Percentiles rank a stretch among this genome's conserved stretches.
phyloP scores from a whole-genome alignment of 2,329 filamentous ascomycete species.

The Lachnellula arida region DNA sequence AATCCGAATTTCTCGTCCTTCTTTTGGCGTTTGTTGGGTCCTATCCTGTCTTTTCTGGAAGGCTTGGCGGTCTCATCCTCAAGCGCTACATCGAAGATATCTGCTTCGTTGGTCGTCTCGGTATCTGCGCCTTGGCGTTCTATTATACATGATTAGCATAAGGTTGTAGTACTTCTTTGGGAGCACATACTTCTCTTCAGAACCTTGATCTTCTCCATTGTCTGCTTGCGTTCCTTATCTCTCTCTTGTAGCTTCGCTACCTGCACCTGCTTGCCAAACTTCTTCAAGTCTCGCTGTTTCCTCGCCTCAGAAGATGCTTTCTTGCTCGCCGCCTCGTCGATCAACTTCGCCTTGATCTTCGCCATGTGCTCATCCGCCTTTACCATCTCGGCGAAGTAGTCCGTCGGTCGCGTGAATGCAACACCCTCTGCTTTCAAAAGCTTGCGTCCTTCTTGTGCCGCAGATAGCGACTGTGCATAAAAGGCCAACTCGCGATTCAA shows the following conservation, averaged over 20 bases:
- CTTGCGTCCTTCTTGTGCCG: conserved; percentile 67
- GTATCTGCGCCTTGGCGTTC: conserved; percentile 74
- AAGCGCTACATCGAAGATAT: conserved; percentile 87
- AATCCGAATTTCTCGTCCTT: conserved; percentile 94
- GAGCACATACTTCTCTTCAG: conserved; percentile 83
- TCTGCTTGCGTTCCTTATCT: conserved; percentile 85
- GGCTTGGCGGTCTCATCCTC: conserved; percentile 48
- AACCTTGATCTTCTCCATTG: conserved; percentile 89
- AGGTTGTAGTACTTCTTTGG: conserved; percentile 13
- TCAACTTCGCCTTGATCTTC: conserved; percentile 86
- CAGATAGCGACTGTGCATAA: conserved; percentile 82
- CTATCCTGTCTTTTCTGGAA: conserved; percentile 37
- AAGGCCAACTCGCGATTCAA: conserved; percentile 88
- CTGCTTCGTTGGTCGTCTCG: conserved; percentile 62
- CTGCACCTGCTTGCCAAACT: conserved; percentile 98
- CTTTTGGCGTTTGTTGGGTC: conserved; percentile 78
- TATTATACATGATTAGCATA: conserved; percentile 38
- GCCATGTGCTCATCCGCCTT: conserved; percentile 99
- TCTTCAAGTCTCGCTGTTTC: conserved; percentile 92
- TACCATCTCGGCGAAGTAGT: conserved; percentile 99
- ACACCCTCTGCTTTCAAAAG: conserved; percentile 76
- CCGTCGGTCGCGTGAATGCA: conserved; percentile 80
- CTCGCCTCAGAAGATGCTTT: conserved; percentile 89
- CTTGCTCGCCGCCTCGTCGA: conserved; percentile 87
- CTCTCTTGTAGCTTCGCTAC: conserved; percentile 93